phyloP scores from a whole-genome alignment of 257 asterid genomes.

The Asclepias syriaca region DNA sequence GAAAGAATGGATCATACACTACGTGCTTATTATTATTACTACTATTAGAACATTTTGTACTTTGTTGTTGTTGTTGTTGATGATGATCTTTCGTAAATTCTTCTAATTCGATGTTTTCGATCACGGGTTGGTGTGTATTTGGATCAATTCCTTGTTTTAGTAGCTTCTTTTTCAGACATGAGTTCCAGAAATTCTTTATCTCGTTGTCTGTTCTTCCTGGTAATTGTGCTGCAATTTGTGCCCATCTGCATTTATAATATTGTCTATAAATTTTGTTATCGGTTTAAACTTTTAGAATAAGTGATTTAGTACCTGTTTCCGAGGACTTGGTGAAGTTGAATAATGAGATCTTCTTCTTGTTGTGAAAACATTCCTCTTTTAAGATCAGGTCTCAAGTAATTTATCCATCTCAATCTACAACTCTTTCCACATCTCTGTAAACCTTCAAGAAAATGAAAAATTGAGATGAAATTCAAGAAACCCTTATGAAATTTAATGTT shows the following conservation, averaged over 20 bases:
- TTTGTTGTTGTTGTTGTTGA: slow-evolving; percentile 8
- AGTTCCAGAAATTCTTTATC: slow-evolving; percentile 83
- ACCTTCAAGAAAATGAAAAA: not conserved
- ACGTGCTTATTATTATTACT: slow-evolving; percentile 17
- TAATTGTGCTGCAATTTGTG: slow-evolving; percentile 74
- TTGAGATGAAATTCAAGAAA: too few species aligned
- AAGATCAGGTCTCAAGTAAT: slow-evolving; percentile 12
- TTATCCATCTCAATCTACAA: slow-evolving; percentile 13
- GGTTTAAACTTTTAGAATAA: too few species aligned
- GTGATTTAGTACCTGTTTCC: not conserved
- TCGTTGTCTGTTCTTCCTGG: slow-evolving; percentile 95
- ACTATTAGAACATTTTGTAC: too few species aligned
- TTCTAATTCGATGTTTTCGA: slow-evolving; percentile 1
- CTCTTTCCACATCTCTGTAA: slow-evolving; percentile 13
- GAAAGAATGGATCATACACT: slow-evolving; percentile 53
- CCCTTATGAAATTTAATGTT: not conserved
- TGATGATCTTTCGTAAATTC: slow-evolving; percentile 14
- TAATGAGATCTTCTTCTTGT: slow-evolving; percentile 8
- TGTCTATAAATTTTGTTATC: too few species aligned
- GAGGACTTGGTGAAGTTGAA: slow-evolving; percentile 2
- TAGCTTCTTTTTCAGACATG: slow-evolving; percentile 69
- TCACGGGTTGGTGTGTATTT: slow-evolving; percentile 53
- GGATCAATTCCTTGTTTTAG: slow-evolving; percentile 82
- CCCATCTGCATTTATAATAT: slow-evolving; percentile 43
- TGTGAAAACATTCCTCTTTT: slow-evolving; percentile 7